Conservation (phyloP, 345 rosid genomes). For the Nephelium lappaceum region DNA sequence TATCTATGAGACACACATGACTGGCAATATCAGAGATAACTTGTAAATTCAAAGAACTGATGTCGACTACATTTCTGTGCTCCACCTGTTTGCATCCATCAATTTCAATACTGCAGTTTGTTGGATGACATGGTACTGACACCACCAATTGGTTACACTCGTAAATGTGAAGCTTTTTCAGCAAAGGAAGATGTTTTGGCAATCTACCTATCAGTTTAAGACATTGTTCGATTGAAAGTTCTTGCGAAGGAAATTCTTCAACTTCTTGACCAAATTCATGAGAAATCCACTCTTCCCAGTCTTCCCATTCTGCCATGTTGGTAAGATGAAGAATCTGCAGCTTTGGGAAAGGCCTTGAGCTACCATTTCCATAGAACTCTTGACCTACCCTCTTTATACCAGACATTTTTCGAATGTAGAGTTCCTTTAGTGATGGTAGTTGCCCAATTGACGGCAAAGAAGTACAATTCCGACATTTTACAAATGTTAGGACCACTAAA, state of each 20-base stretch:
- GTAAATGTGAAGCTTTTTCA: conserved; percentile 4
- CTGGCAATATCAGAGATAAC: background rate
- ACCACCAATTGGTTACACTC: conserved; percentile 1
- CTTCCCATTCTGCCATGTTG: conserved; percentile 19
- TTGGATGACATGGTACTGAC: conserved; percentile 9
- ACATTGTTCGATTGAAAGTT: conserved; percentile 35
- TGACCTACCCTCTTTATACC: background rate
- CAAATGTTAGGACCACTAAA: conserved; percentile 7
- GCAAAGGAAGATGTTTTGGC: conserved; percentile 25
- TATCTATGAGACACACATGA: background rate
- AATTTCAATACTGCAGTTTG: background rate
- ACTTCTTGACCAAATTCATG: background rate
- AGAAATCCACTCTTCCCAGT: conserved; percentile 35
- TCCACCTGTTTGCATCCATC: conserved; percentile 13
- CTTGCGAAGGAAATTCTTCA: conserved; percentile 32
- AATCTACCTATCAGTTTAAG: conserved; percentile 23
- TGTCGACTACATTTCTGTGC: background rate
- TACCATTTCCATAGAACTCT: conserved; percentile 9
- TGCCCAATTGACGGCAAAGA: conserved; percentile 14
- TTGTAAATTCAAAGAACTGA: background rate
- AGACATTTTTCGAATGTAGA: background rate
- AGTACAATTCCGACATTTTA: conserved; percentile 5
- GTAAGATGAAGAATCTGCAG: conserved; percentile 17
- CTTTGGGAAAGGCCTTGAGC: conserved; percentile 13
- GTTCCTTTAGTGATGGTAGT: conserved; percentile 2